Evolutionary conservation across 2,329 filamentous ascomycete genomes (phyloP).

Genomic region (Verticillium longisporum): DNA sequence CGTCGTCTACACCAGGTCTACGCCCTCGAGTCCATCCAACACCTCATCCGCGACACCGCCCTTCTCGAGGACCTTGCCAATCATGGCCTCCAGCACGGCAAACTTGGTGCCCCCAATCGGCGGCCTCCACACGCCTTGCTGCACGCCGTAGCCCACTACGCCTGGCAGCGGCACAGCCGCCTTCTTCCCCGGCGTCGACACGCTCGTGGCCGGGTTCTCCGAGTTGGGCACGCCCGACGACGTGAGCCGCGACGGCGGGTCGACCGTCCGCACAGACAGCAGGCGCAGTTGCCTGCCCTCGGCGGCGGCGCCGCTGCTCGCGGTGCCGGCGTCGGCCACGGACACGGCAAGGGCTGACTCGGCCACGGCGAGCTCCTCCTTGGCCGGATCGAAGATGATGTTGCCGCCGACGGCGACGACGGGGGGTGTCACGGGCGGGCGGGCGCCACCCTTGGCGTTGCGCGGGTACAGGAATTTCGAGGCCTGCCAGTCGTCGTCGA

Average conservation of each 20-base stretch:
- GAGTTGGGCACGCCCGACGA: slow-evolving; percentile 62
- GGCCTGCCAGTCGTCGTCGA: slow-evolving; percentile 95
- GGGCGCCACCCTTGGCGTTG: slow-evolving; percentile 26
- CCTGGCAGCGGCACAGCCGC: slow-evolving; percentile 28
- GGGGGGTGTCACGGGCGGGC: slow-evolving; percentile 83
- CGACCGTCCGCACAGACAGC: slow-evolving; percentile 64
- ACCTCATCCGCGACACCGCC: slow-evolving; percentile 84
- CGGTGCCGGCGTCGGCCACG: slow-evolving; percentile 44
- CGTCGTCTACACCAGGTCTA: slow-evolving; percentile 53
- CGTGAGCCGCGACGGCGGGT: slow-evolving; percentile 67
- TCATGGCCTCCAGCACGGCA: slow-evolving; percentile 63
- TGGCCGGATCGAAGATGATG: slow-evolving; percentile 87
- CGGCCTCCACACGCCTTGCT: slow-evolving; percentile 76
- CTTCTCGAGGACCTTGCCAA: slow-evolving; percentile 67
- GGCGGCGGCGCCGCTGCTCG: slow-evolving; percentile 16
- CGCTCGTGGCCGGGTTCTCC: slow-evolving; percentile 48
- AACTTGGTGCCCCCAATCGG: slow-evolving; percentile 78
- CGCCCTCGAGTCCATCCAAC: slow-evolving; percentile 69
- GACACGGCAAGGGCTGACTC: slow-evolving; percentile 85
- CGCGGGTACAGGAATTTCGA: slow-evolving; percentile 70
- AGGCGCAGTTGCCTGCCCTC: slow-evolving; percentile 45
- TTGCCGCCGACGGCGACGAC: slow-evolving; percentile 82
- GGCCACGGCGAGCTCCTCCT: slow-evolving; percentile 88
- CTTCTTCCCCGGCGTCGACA: slow-evolving; percentile 24
- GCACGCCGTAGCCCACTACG: slow-evolving; percentile 41